These are phyloP conservation scores for Fusarium annulatum DNA, from an alignment of 2,329 filamentous ascomycete genomes.

Conservation along the genomic window DNA sequence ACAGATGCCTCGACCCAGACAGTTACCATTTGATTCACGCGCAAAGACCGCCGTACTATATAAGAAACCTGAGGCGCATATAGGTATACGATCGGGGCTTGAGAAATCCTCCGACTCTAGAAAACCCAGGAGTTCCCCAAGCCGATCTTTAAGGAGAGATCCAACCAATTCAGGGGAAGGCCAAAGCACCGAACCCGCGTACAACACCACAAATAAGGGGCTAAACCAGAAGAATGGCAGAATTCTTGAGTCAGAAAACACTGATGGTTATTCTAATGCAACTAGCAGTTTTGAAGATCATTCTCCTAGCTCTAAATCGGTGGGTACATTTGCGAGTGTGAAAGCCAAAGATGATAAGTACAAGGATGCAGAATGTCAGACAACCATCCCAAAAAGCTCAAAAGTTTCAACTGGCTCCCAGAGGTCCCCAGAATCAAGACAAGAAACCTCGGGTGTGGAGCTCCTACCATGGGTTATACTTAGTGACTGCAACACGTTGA, in stretches of 20 bases:
- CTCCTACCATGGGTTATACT: conserved; percentile 38
- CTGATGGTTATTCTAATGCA: neutral
- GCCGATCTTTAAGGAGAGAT: neutral
- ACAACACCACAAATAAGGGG: neutral
- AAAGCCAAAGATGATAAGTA: neutral
- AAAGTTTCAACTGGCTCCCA: neutral
- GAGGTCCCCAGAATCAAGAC: neutral
- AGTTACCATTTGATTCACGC: conserved; percentile 43
- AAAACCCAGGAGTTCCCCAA: neutral
- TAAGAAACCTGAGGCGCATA: neutral
- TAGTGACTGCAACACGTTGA: conserved; percentile 39
- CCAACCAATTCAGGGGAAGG: neutral
- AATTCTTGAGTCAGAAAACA: neutral
- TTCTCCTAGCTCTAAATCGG: neutral
- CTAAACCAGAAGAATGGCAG: neutral
- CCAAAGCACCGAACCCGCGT: neutral
- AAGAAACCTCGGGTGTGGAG: neutral
- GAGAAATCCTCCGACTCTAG: neutral
- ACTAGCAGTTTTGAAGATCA: too few relatives aligned
- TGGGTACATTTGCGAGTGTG: neutral
- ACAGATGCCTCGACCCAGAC: conserved; percentile 47
- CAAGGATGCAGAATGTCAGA: conserved; percentile 30
- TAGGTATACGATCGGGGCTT: neutral
- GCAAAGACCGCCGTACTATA: neutral
- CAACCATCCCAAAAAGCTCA: neutral